Evolutionary conservation across 177 flowering plant species (phyloP).

Genomic region (Vitis hybrid): DNA sequence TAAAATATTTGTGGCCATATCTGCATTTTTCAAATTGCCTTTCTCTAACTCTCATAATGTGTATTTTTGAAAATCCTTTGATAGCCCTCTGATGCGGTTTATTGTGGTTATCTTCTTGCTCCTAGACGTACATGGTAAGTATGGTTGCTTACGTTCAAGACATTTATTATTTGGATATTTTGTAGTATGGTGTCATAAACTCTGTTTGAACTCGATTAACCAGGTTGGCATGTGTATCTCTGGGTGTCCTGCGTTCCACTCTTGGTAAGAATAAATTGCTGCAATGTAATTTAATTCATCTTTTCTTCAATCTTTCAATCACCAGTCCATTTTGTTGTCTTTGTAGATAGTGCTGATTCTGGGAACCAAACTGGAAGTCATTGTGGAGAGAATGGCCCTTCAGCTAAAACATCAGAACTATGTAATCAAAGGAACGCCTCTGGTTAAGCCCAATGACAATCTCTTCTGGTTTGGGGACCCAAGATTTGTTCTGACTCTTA

Average conservation of each 20-base stretch:
- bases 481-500: conserved; percentile 39
- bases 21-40: too few species aligned
- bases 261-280: conserved; percentile 33
- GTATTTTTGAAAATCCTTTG: too few species aligned
- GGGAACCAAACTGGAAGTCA: conserved; percentile 65
- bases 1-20: too few species aligned
- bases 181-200: too few species aligned
- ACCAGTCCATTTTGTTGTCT: not conserved
- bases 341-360: conserved; percentile 45
- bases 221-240: conserved; percentile 57
- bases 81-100: too few species aligned
- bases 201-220: not conserved
- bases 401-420: conserved; percentile 34
- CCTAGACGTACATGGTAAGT: too few species aligned
- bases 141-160: too few species aligned
- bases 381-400: conserved; percentile 60
- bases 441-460: conserved; percentile 60
- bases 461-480: conserved; percentile 72
- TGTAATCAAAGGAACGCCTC: conserved; percentile 56
- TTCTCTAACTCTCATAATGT: too few species aligned
- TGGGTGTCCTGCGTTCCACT: conserved; percentile 60
- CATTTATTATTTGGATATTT: too few species aligned
- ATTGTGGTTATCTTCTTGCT: too few species aligned
- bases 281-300: not conserved
- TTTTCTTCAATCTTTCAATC: not conserved